Base-by-base conservation (phyloP, 1,284 basidiomycete species). In the Leccinum huronense region DNA sequence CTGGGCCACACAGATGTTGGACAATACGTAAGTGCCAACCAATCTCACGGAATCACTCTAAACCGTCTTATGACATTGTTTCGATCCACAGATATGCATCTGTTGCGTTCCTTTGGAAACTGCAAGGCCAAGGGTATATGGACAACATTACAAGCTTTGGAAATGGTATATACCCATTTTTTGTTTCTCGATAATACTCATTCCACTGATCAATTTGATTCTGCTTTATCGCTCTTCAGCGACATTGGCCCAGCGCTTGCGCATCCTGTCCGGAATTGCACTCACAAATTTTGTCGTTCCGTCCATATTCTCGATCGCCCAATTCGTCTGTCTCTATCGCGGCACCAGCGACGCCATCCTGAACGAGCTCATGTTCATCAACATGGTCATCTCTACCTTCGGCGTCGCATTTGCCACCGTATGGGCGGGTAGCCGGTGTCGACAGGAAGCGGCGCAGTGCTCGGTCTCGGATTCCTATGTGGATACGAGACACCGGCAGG, bases 1-100 rank as follows among this genome's bases (percentile, higher is more conserved):
- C 55, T 74, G 72, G 72, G 68, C 71, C 16, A 58, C 70, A 34
- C 70, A 74, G 63, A 59, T 74, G 58, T 33, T 72, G n/a, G 73
- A 74, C 51, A 76, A 75, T n/a, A 56, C 63, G 70, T 74, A 9
- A 65, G 70, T 68, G 4, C 3, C 14, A 9, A 55, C 40, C 3
- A 19, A 33, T 33, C 10, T 33, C 11, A 11, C 33, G 7, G 10
- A 14, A 30, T 33, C 19, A 9, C 14, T 45, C 34, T 31, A 2
- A 13, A 53, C 5, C 8, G 2, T 54, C n/a, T 51, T 34, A 36
- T 36, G 36, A 36, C 5, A 57, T n/a, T 11, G 9, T 53, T 38
- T 55, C 13, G 13, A 13, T 33, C n/a, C 36, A 7, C 51, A 71
- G 70, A 42, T 71, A 73, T 5, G 68, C 60, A n/a, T 69, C 70